Evolutionary conservation across 495 filamentous ascomycete genomes (phyloP), one percentile per base, ranked within the genome.

Genomic region (Neurospora sp.): DNA sequence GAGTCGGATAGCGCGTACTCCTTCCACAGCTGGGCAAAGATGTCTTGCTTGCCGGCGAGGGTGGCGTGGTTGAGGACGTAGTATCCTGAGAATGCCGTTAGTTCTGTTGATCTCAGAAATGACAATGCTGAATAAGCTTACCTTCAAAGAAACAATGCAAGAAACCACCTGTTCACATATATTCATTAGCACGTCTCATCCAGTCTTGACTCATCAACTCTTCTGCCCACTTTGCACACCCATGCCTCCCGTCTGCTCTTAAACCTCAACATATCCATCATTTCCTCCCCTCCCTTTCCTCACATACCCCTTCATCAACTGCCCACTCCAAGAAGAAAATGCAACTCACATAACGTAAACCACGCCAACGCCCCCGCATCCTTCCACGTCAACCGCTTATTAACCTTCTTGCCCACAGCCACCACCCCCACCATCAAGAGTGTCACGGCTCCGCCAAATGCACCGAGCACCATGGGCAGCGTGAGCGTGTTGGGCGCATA

Each of bases 1-100:
- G 92, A 94, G 80, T 96, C 93, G 20, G 92, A 93, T 44, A 91
- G 84, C 8, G 92, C 86, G 83, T 96, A 96, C 78, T 96, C 93
- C 77, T 96, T 96, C 93, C 93, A 96, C 42, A 96, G 81, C 81
- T 96, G 92, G 1, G 90, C 91, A 53, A 94, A 89, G 1, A 94
- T 76, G 38, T 76, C 74, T 68, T 86, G 82, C 1, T 79, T 82
- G 1, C 78, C 77, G 1, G 82, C 76, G 42, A 86, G 27, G 17
- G 77, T 75, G 6, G 82, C 80, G 82, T 90, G 90, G 78, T 93
- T 89, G 73, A 87, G 78, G 75, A 90, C 87, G 75, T 91, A 95
- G 80, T 94, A 95, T n/a, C 93, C 91, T 88, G 31, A n/a, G 73
- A 22, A 75, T 71, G 68, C 3, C 16, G 14, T 31, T 22, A 38